Base-by-base conservation (phyloP, 441 rosid species). In the Adansonia rubrostipa region DNA sequence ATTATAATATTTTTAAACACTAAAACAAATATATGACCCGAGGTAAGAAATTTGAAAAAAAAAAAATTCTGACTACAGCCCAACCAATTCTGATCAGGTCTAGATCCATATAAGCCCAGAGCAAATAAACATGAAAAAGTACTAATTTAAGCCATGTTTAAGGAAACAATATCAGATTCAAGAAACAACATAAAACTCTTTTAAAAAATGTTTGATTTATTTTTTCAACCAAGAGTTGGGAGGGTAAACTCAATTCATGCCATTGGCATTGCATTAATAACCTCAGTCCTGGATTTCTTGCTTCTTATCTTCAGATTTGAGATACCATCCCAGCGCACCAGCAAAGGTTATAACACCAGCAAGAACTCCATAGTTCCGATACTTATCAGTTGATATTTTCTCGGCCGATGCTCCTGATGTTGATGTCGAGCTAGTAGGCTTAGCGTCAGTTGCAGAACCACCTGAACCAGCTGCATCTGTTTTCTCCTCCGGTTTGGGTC, bases 291-390 rank as follows among this genome's bases (percentile, higher is more conserved):
- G 89, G 66, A 79, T 87, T 81, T 93, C 86, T 78, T 81, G 88
- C 47, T 92, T 93, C 96, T 94, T 92, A 50, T 83, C 83, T 54
- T 87, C 82, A 65, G 92, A 89, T 77, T 88, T 89, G 75, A 94
- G 82, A 84, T 94, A 96, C 98, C 98, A 94, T 66, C 99, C 98
- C 45, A 91, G 66, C 19, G 95, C 92, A 80, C 91, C 95, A 6
- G 87, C 20, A n/a, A 67, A 74, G 4, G 98, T 87, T 71, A 93
- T 63, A 9, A 85, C 80, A 47, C 96, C 97, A 0, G 97, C 96
- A 54, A 91, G 54, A 19, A 94, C 97, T 1, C 95, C 98, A 75
- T 94, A 93, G 85, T 94, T 96, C 51, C 89, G 80, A 90, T 86
- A 28, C 78, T 89, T 92, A 85, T 92, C 97, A 1, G 91, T 88